Percentiles rank a stretch among this genome's conserved stretches.
phyloP scores from a whole-genome alignment of 2,329 filamentous ascomycete genomes.

The Claviceps sp. region DNA sequence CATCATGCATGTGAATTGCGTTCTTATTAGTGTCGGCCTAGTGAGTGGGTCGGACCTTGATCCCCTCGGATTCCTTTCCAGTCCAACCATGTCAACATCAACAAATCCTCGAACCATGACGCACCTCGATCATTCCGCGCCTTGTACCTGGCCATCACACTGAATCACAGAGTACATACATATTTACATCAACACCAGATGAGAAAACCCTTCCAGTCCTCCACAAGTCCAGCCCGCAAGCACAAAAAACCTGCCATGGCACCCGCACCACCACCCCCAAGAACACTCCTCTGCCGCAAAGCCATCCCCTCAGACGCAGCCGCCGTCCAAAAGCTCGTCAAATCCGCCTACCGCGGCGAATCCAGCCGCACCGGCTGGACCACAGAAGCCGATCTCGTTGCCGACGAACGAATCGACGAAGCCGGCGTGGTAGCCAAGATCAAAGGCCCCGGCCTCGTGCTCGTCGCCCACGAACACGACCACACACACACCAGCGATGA shows the following conservation, averaged over 20 bases:
- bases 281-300: constrained; percentile 19
- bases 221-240: no score
- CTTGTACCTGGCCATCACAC: no score
- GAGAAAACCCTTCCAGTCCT: no score
- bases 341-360: constrained; percentile 31
- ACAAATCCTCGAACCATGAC: no score
- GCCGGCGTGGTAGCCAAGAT: constrained; percentile 26
- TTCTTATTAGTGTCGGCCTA: no score
- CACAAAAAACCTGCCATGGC: neutral
- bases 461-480: constrained; percentile 18
- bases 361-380: constrained; percentile 30
- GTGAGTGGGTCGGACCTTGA: no score
- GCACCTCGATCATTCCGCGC: no score
- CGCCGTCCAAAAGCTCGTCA: constrained; percentile 24
- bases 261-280: neutral
- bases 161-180: no score
- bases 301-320: constrained; percentile 20
- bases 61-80: no score
- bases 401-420: constrained; percentile 28
- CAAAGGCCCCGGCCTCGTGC: constrained; percentile 21
- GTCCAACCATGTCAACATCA: no score
- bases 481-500: neutral
- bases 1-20: no score
- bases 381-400: constrained; percentile 30
- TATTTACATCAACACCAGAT: no score